A percentile compares a stretch with the other conserved stretches of the same genome.
Evolutionary conservation across 1,284 basidiomycete species (phyloP).

Genomic region (Heterobasidion irregulare): DNA sequence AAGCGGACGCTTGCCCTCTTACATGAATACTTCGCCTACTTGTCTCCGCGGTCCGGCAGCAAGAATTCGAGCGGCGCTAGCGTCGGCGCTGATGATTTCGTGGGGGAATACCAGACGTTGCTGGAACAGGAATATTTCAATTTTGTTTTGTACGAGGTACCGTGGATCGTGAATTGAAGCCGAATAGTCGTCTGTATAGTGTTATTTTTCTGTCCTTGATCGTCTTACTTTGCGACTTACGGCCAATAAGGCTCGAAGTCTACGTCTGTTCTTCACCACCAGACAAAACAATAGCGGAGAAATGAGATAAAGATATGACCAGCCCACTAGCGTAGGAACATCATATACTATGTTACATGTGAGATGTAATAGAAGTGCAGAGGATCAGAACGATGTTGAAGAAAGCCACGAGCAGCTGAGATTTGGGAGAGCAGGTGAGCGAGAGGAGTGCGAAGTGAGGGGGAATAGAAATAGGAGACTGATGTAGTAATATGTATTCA

Average conservation of each 20-base stretch:
- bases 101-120: constrained; percentile 83
- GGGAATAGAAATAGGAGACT: not conserved
- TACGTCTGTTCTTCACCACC: too few relatives aligned
- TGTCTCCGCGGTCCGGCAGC: constrained; percentile 41
- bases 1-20: constrained; percentile 76
- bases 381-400: constrained; percentile 8
- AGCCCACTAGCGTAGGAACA: constrained; percentile 42
- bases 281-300: constrained; percentile 6
- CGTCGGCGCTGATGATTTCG: constrained; percentile 45
- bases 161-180: constrained; percentile 47
- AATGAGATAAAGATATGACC: constrained; percentile 41
- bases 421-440: constrained; percentile 14
- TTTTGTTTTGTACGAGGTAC: constrained; percentile 85
- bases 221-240: not conserved
- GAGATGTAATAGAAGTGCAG: constrained; percentile 23
- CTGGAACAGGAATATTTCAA: constrained; percentile 94
- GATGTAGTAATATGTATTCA: not conserved
- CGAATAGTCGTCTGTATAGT: constrained; percentile 4
- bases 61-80: constrained; percentile 26
- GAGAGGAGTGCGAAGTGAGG: constrained; percentile 6
- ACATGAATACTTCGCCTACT: constrained; percentile 75
- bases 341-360: constrained; percentile 18
- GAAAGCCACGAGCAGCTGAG: constrained; percentile 14
- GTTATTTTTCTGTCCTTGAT: not conserved
- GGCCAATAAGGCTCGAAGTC: too few relatives aligned